Base-by-base conservation (phyloP, 495 filamentous ascomycete genomes). In the Xylaria longipes region DNA sequence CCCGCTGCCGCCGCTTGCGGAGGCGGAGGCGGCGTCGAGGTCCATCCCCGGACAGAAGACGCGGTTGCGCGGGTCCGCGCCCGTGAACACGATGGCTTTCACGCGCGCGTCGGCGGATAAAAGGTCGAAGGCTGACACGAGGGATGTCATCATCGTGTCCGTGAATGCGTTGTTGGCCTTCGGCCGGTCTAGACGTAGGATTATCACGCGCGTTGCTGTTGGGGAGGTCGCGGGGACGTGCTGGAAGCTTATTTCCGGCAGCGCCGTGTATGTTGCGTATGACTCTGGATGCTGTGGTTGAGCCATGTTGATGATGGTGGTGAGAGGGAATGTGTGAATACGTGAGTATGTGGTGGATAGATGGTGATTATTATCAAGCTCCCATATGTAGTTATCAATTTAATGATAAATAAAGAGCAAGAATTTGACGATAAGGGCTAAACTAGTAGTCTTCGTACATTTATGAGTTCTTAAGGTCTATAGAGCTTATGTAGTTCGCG, bases 11-110 rank as follows among this genome's bases (percentile, higher is more conserved):
- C 73, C 69, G 33, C 41, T 35, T 8, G 39, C 22, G 60, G 72
- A 89, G 85, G 65, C 73, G 25, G 46, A 22, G 6, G 84, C 87
- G 43, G 80, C 80, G n/a, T 89, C 84, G n/a, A 91, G 77, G 78
- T 91, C 90, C 33, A 88, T 88, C n/a, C 90, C 89, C 11, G 89
- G 89, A 74, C 89, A 91, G 79, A 91, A 92, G 37, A 87, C 87
- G 68, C 81, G 82, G 27, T 89, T 89, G n/a, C 81, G 75, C 67
- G 69, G 73, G 72, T 77, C 75, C 9, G 71, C 69, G 46, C 89
- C 88, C 0, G 90, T 90, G 15, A 91, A 72, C 0, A 71, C 69
- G 58, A 71, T 65, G 22, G 83, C 85, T 69, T 87, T 88, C 35
- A 91, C 88, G 20, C 86, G 84, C 20, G 85, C 81, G 65, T 89